A percentile compares a stretch with the other conserved stretches of the same genome.
phyloP scores from a whole-genome alignment of 768 basidiomycete species.

The Psilocybe sp. region DNA sequence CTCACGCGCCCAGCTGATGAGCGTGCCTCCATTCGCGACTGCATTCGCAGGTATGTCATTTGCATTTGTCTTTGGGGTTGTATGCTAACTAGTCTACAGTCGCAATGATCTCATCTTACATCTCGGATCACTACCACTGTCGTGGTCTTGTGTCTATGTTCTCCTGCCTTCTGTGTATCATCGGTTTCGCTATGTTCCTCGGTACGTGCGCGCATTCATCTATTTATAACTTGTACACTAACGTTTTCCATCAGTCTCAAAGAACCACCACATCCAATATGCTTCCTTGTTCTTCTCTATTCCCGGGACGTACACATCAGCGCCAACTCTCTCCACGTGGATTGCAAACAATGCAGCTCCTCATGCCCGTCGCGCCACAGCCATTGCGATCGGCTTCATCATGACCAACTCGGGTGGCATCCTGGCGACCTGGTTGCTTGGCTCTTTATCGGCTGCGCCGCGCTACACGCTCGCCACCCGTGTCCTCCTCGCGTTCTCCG shows the following conservation, averaged over 20 bases:
- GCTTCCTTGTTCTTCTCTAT: constrained; percentile 55
- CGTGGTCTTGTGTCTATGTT: constrained; percentile 48
- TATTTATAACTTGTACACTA: not conserved
- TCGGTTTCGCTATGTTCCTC: constrained; percentile 57
- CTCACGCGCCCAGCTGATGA: constrained; percentile 57
- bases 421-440: constrained; percentile 59
- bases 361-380: constrained; percentile 53
- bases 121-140: constrained; percentile 51
- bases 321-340: constrained; percentile 57
- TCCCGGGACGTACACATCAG: constrained; percentile 49
- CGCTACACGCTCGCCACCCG: constrained; percentile 48
- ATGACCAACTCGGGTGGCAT: constrained; percentile 61
- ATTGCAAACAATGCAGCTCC: constrained; percentile 60
- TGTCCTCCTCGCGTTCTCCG: constrained; percentile 36
- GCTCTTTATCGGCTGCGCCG: constrained; percentile 46
- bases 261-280: constrained; percentile 41
- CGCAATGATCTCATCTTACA: constrained; percentile 34
- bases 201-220: constrained; percentile 27
- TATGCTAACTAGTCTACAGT: constrained; percentile 16
- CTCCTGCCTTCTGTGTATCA: constrained; percentile 36
- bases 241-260: constrained; percentile 26
- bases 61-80: not conserved
- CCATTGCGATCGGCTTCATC: constrained; percentile 55
- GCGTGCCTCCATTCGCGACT: constrained; percentile 52
- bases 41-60: constrained; percentile 44